Evolutionary conservation across 2,329 filamentous ascomycete species (phyloP).

Genomic region (Colletotrichum sp.): DNA sequence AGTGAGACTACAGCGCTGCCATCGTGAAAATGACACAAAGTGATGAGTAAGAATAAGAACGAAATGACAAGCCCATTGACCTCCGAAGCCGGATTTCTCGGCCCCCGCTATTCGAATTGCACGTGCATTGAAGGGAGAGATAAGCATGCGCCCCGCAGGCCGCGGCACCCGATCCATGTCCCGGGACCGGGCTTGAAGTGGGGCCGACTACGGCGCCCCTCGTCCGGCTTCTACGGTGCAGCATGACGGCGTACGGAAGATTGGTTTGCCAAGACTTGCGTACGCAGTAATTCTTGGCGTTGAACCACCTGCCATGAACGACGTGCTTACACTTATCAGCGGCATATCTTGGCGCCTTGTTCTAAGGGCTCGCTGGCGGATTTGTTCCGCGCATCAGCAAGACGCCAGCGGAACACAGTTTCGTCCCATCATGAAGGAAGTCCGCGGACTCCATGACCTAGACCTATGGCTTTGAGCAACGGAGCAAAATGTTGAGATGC

Average conservation of each 20-base stretch:
- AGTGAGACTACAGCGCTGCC: too few species aligned
- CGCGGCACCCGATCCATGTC: background rate
- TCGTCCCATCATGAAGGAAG: background rate
- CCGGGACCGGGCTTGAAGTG: background rate
- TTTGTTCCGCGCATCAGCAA: background rate
- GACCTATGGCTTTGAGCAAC: background rate
- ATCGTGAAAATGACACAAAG: background rate
- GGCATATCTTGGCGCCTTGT: background rate
- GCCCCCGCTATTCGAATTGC: background rate
- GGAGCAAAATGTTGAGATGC: accelerated
- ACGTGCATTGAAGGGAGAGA: background rate
- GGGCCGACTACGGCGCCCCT: background rate
- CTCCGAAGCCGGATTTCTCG: background rate
- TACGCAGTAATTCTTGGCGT: background rate
- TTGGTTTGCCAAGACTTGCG: background rate
- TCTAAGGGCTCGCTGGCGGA: background rate
- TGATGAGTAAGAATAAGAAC: background rate
- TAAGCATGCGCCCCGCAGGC: background rate
- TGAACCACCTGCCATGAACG: background rate
- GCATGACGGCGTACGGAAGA: background rate
- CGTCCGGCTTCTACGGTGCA: background rate
- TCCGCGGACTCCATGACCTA: background rate
- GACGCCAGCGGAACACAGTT: background rate
- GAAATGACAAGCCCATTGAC: accelerated
- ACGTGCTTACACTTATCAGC: background rate